A percentile compares a stretch with the other conserved stretches of the same genome.
These are phyloP conservation scores for Trichoderma harzianum DNA, from an alignment of 2,329 filamentous ascomycete genomes.

Conservation along the genomic window DNA sequence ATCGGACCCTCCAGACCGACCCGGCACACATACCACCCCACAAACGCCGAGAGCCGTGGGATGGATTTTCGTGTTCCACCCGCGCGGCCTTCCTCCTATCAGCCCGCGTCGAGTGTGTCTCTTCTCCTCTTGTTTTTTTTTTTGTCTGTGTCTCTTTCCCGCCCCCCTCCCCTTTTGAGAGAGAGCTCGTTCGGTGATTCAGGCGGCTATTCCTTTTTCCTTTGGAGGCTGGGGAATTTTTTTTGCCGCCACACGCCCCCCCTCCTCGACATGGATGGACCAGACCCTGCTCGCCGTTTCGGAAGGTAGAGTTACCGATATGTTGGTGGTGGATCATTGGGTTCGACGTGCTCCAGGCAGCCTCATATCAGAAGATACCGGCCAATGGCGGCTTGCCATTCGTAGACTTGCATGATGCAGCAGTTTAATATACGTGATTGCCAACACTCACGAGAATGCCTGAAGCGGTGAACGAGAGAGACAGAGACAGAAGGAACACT, in stretches of 20 bases:
- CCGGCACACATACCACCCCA: neutral
- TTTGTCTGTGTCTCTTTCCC: neutral
- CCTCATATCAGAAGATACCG: neutral
- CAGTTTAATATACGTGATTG: neutral
- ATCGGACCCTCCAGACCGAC: too few species aligned
- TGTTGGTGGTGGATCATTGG: neutral
- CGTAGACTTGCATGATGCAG: constrained; percentile 6
- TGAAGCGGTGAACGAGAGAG: neutral
- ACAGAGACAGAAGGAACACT: neutral
- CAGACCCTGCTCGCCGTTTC: neutral
- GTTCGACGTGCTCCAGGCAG: neutral
- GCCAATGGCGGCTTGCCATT: neutral
- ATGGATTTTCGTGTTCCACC: neutral
- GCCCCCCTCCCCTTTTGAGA: neutral
- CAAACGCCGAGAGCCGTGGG: neutral
- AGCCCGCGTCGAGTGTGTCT: constrained; percentile 4
- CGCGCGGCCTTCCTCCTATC: neutral
- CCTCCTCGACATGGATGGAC: neutral
- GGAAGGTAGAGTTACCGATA: neutral
- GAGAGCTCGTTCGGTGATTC: neutral
- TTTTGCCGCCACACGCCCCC: neutral
- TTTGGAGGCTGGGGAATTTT: neutral
- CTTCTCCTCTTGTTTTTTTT: neutral
- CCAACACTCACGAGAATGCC: neutral
- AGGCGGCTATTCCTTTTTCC: constrained; percentile 3